Percentiles rank a stretch among this genome's conserved stretches.
Conservation (phyloP, 768 basidiomycete species). For the Lactarius hatsudake region DNA sequence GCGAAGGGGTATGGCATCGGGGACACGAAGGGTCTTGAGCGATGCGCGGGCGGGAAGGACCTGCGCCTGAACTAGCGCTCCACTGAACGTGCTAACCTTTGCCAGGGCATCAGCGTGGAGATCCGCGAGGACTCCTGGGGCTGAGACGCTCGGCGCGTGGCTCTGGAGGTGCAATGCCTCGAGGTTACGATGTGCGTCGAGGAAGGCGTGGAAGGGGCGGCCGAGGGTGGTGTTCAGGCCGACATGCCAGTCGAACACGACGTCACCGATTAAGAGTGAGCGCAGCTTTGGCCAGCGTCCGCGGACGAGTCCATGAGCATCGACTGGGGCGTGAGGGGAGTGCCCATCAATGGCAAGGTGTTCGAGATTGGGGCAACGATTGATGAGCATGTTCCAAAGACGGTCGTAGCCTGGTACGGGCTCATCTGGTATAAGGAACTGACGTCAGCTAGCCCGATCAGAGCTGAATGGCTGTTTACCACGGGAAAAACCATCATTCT, state of each 20-base stretch:
- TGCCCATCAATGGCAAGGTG: conserved; percentile 57
- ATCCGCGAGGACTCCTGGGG: conserved; percentile 25
- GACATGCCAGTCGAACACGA: conserved; percentile 56
- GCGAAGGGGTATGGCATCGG: conserved; percentile 64
- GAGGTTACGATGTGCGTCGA: conserved; percentile 60
- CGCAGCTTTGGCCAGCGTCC: conserved; percentile 68
- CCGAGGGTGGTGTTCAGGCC: conserved; percentile 38
- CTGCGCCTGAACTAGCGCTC: conserved; percentile 65
- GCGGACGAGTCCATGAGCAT: conserved; percentile 52
- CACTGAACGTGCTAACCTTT: conserved; percentile 52
- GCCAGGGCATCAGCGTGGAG: conserved; percentile 28
- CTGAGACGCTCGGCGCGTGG: conserved; percentile 24
- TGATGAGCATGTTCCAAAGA: conserved; percentile 71
- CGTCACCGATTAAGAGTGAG: conserved; percentile 60
- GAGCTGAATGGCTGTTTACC: conserved; percentile 41
- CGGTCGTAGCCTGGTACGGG: conserved; percentile 43
- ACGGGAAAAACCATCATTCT: conserved; percentile 52
- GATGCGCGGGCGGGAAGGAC: conserved; percentile 42
- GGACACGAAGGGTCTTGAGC: conserved; percentile 59
- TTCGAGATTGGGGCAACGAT: conserved; percentile 61
- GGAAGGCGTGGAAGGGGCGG: conserved; percentile 61
- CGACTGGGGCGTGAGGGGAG: conserved; percentile 49
- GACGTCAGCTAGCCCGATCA: neutral
- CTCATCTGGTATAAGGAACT: conserved; percentile 41
- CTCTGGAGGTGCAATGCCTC: conserved; percentile 49